A percentile compares a stretch with the other conserved stretches of the same genome.
phyloP scores from a whole-genome alignment of 2,329 filamentous ascomycete genomes.

The Colletotrichum sp. region DNA sequence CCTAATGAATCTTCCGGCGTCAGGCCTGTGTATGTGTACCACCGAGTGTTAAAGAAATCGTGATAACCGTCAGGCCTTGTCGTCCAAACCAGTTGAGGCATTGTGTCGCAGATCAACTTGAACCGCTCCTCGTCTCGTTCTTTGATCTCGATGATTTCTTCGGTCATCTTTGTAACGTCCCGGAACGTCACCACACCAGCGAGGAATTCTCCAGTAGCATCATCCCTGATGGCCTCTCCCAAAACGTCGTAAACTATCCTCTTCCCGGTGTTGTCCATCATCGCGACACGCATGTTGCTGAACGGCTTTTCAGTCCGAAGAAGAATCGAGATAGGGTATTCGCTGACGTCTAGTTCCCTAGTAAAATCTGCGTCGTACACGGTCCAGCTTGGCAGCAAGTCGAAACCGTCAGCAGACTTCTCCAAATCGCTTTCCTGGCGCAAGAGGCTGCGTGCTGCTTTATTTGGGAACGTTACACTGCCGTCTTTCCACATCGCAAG shows the following conservation, averaged over 20 bases:
- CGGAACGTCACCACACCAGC: slow-evolving; percentile 75
- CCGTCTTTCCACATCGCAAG: slow-evolving; percentile 84
- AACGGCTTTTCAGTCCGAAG: slow-evolving; percentile 67
- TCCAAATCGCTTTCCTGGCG: slow-evolving; percentile 44
- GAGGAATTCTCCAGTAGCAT: slow-evolving; percentile 72
- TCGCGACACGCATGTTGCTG: slow-evolving; percentile 64
- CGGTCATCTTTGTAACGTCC: slow-evolving; percentile 73
- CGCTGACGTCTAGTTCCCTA: slow-evolving; percentile 57
- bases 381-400: slow-evolving; percentile 65
- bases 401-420: slow-evolving; percentile 49
- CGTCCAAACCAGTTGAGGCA: slow-evolving; percentile 78
- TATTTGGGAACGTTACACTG: slow-evolving; percentile 75
- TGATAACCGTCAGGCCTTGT: slow-evolving; percentile 67
- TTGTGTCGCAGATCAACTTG: slow-evolving; percentile 76
- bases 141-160: slow-evolving; percentile 73
- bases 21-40: slow-evolving; percentile 80
- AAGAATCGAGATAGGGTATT: slow-evolving; percentile 71
- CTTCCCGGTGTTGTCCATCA: slow-evolving; percentile 55
- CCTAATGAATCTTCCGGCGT: slow-evolving; percentile 67
- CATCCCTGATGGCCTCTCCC: slow-evolving; percentile 72
- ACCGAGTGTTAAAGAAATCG: slow-evolving; percentile 80
- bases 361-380: slow-evolving; percentile 73
- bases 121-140: slow-evolving; percentile 77
- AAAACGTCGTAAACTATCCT: slow-evolving; percentile 67
- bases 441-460: slow-evolving; percentile 63